These are phyloP conservation scores for Flammula alnicola DNA, from an alignment of 1,284 basidiomycete species.

Conservation along the genomic window DNA sequence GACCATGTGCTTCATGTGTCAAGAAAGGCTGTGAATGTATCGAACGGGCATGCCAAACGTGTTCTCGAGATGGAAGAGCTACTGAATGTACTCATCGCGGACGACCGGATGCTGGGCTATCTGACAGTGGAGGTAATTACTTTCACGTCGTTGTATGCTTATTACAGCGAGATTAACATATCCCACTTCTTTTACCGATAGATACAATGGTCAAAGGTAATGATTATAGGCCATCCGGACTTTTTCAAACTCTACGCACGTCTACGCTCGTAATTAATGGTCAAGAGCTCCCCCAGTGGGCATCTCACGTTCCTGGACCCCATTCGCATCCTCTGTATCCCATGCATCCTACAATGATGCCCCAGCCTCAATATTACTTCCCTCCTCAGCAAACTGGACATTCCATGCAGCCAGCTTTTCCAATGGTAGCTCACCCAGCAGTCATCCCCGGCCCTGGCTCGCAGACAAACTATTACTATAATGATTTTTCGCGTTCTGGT, in stretches of 20 bases:
- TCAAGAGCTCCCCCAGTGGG: conserved; percentile 10
- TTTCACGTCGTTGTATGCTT: neutral
- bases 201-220: neutral
- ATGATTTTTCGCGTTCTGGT: no score
- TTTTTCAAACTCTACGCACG: neutral
- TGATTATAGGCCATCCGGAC: neutral
- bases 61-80: conserved; percentile 44
- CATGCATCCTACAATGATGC: conserved; percentile 15
- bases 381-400: conserved; percentile 14
- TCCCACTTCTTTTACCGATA: neutral
- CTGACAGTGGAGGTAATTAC: conserved; percentile 33
- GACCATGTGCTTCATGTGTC: conserved; percentile 52
- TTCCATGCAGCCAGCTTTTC: conserved; percentile 1
- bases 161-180: no score
- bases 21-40: conserved; percentile 53
- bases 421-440: conserved; percentile 4
- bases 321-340: conserved; percentile 12
- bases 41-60: conserved; percentile 48
- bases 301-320: conserved; percentile 5
- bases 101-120: conserved; percentile 27
- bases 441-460: conserved; percentile 2
- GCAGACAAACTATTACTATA: conserved; percentile 11
- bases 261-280: neutral
- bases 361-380: conserved; percentile 24
- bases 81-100: conserved; percentile 49